These are phyloP conservation scores for Porcisia deanei DNA, from an alignment of 208 protist species.

Conservation along the genomic window DNA sequence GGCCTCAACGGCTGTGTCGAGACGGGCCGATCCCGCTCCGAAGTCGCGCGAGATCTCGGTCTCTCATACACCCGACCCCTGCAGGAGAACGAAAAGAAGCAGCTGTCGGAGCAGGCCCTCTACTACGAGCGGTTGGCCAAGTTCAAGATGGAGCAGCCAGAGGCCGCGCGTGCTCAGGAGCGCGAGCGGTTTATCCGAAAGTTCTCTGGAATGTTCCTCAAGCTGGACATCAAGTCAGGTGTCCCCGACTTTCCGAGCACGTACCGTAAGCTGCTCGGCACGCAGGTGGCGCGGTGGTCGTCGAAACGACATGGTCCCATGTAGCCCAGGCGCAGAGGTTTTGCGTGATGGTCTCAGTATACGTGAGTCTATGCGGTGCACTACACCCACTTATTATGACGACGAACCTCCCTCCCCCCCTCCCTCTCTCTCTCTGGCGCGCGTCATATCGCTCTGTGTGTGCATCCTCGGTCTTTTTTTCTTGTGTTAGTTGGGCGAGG, in stretches of 20 bases:
- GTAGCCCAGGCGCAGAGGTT: slow-evolving; percentile 25
- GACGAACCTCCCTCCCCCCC: no score
- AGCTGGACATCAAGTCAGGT: slow-evolving; percentile 81
- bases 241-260: slow-evolving; percentile 89
- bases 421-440: not conserved
- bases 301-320: slow-evolving; percentile 91
- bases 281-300: slow-evolving; percentile 85
- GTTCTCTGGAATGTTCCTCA: slow-evolving; percentile 91
- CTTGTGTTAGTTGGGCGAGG: no score
- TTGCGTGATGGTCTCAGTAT: not conserved
- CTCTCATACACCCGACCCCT: slow-evolving; percentile 89
- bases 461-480: not conserved
- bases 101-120: slow-evolving; percentile 85
- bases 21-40: slow-evolving; percentile 87
- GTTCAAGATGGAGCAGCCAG: slow-evolving; percentile 92
- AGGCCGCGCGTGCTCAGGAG: slow-evolving; percentile 84
- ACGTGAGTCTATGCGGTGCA: not conserved
- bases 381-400: not conserved
- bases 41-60: slow-evolving; percentile 90
- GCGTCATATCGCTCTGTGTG: not conserved
- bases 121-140: slow-evolving; percentile 91
- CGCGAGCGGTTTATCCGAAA: slow-evolving; percentile 87
- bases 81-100: slow-evolving; percentile 89
- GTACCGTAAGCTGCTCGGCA: slow-evolving; percentile 84
- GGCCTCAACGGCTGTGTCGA: slow-evolving; percentile 91